Base-by-base conservation (phyloP, 2,329 filamentous ascomycete species). In the Botrytis deweyae region DNA sequence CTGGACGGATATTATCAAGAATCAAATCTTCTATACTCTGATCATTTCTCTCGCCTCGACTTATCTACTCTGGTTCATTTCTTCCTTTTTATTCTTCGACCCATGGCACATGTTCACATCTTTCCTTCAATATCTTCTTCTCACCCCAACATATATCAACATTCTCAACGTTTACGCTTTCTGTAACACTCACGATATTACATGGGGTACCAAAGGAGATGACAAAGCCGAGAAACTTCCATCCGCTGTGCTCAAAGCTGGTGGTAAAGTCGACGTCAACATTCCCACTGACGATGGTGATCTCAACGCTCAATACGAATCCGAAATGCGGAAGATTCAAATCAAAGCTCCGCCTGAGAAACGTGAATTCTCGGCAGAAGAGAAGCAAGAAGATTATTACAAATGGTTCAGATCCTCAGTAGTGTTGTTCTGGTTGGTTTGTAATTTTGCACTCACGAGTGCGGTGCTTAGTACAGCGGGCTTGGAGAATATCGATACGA, bases 61-160 rank as follows among this genome's bases (percentile, higher is more conserved):
- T 0, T 85, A 97, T 62, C 96, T 96, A 0, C 87, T 99, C 58
- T 99, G 98, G 87, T 96, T 99, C 85, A 83, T 97, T 84, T 97
- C 97, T 91, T 96, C 92, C 38, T 94, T 99, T 84, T 84, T 99
- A 75, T 99, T 99, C 84, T 89, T 99, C 66, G 97, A 99, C 78
- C 96, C 96, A 0, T 99, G 96, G 96, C 96, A 99, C 86, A 96
- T 99, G 93, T 92, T 99, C 84, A 99, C 96, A 25, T 95, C 92
- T 0, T 91, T 93, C 0, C 88, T 87, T 0, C 95, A 98, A 82
- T 99, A 99, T 86, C 98, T 99, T 82, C 88, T 95, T 65, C 90
- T 99, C 44, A 87, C 99, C 49, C 96, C 96, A 0, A 91, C 88
- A 52, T 99, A 98, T 85, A 97, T 99, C 83, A 98, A 95, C 85